Percentiles rank a stretch among this genome's conserved stretches.
Conservation (phyloP, 2,329 filamentous ascomycete species). For the Coleophoma eucalyptorum region DNA sequence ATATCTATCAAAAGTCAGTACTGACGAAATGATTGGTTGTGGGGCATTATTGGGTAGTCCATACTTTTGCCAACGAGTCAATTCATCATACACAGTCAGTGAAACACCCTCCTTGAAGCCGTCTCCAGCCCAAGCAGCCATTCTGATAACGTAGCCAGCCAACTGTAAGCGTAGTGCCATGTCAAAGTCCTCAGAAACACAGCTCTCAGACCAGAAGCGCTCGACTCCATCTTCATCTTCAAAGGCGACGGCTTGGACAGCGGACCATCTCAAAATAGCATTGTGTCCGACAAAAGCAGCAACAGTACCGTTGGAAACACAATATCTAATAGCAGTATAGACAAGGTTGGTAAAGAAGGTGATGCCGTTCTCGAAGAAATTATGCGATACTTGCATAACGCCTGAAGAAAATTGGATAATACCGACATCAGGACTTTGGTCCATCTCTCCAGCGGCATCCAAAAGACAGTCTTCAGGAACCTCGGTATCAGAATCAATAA, state of each 20-base stretch:
- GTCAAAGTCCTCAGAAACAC: conserved; percentile 79
- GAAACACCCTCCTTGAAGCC: conserved; percentile 83
- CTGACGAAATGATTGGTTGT: too few relatives aligned
- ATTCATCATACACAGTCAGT: conserved; percentile 78
- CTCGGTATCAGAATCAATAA: conserved; percentile 66
- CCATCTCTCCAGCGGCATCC: conserved; percentile 71
- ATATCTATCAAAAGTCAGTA: conserved; percentile 1
- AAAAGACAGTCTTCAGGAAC: conserved; percentile 65
- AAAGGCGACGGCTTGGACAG: conserved; percentile 71
- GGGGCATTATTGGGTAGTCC: too few relatives aligned
- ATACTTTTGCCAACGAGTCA: conserved; percentile 84
- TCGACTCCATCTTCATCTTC: conserved; percentile 66
- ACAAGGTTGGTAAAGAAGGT: conserved; percentile 72
- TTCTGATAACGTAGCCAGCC: conserved; percentile 67
- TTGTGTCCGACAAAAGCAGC: conserved; percentile 79
- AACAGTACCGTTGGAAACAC: conserved; percentile 73
- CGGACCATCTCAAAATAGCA: conserved; percentile 70
- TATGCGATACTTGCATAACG: conserved; percentile 71
- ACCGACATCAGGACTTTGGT: conserved; percentile 64
- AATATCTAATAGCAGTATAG: conserved; percentile 73
- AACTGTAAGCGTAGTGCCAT: conserved; percentile 76
- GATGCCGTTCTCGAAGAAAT: conserved; percentile 70
- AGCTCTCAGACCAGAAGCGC: conserved; percentile 78
- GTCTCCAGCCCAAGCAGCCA: conserved; percentile 68
- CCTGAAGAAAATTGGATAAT: conserved; percentile 71